Conservation (phyloP, 2,329 filamentous ascomycete genomes). For the Arthrobotrys megalospora region DNA sequence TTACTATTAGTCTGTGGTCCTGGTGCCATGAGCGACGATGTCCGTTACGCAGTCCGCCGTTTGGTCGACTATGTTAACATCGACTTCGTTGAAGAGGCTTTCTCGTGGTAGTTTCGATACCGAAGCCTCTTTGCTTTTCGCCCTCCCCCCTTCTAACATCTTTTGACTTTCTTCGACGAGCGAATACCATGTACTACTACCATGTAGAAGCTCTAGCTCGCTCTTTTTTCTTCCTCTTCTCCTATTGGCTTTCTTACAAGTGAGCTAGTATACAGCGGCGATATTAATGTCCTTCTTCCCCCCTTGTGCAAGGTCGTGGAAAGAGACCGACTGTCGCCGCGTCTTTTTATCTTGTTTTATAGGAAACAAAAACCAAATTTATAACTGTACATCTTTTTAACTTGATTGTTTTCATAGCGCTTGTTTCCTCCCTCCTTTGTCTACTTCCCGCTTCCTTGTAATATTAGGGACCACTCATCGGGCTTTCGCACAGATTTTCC, state of each 20-base stretch:
- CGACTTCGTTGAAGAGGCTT: constrained; percentile 84
- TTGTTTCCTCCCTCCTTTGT: constrained; percentile 12
- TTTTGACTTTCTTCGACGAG: constrained; percentile 24
- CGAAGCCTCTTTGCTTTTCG: neutral
- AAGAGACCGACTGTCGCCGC: neutral
- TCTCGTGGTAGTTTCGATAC: constrained; percentile 69
- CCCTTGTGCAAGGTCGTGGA: neutral
- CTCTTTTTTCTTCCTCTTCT: constrained; percentile 10
- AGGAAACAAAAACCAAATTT: constrained; percentile 18
- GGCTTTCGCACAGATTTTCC: neutral
- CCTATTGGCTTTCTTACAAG: constrained; percentile 9
- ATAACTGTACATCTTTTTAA: constrained; percentile 26
- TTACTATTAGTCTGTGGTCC: constrained; percentile 77
- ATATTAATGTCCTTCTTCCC: constrained; percentile 15
- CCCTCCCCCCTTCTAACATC: neutral
- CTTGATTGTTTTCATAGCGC: constrained; percentile 22
- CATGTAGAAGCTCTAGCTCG: constrained; percentile 24
- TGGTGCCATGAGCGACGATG: constrained; percentile 81
- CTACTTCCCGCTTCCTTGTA: neutral
- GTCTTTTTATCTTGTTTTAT: constrained; percentile 22
- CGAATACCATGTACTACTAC: constrained; percentile 46
- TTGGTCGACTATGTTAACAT: constrained; percentile 76
- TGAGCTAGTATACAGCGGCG: constrained; percentile 13
- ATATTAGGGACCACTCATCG: neutral
- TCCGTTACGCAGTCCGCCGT: constrained; percentile 77